A percentile compares a stretch with the other conserved stretches of the same genome.
phyloP scores from a whole-genome alignment of 2,329 filamentous ascomycete genomes.

The Xylaria sp. region DNA sequence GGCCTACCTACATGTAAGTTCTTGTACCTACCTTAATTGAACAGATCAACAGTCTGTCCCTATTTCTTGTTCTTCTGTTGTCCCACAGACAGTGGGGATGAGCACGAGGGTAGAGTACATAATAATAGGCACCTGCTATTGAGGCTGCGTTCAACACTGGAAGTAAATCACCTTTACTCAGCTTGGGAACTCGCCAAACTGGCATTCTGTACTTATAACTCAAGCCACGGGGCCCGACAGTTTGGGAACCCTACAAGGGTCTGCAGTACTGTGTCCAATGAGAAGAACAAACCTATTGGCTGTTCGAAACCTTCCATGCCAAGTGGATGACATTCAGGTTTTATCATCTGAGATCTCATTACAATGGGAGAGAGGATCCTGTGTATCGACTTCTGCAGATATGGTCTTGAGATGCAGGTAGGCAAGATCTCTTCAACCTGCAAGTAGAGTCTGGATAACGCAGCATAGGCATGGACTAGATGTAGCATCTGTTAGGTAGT shows the following conservation, averaged over 20 bases:
- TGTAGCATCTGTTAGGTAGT: slow-evolving; percentile 1
- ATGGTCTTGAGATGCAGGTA: neutral
- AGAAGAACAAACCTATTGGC: neutral
- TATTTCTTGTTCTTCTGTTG: neutral
- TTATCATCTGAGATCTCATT: no score
- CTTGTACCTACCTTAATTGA: neutral
- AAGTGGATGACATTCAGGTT: neutral
- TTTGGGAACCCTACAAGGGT: slow-evolving; percentile 21
- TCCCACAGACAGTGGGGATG: neutral
- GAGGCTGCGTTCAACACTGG: neutral
- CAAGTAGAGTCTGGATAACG: neutral
- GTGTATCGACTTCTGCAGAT: no score
- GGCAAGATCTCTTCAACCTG: neutral
- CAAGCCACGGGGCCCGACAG: slow-evolving; percentile 28
- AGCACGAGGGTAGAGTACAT: neutral
- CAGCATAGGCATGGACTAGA: neutral
- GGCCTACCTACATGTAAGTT: no score
- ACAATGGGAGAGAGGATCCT: no score
- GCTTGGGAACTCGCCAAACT: no score
- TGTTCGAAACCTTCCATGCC: neutral
- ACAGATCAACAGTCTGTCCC: no score
- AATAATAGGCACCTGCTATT: neutral
- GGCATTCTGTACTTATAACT: neutral
- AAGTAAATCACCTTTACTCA: no score
- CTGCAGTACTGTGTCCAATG: slow-evolving; percentile 5